A percentile compares a stretch with the other conserved stretches of the same genome.
Conservation (phyloP, 2,329 filamentous ascomycete genomes). For the Chaetothyriales sp. region DNA sequence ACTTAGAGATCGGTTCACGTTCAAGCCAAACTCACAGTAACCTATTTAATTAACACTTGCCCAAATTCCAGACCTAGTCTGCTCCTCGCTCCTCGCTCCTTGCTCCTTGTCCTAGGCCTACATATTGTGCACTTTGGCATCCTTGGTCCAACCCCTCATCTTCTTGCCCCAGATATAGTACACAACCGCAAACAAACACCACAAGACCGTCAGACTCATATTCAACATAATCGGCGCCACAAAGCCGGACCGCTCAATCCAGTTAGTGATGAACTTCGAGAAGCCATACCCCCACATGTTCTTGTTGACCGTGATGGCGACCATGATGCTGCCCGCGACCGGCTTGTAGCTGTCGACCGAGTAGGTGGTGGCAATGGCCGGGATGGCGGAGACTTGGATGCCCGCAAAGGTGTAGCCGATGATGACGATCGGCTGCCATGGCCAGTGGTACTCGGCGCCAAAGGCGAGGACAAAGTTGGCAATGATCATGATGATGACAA, state of each 20-base stretch:
- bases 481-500: slow-evolving; percentile 41
- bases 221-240: slow-evolving; percentile 47
- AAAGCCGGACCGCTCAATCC: slow-evolving; percentile 36
- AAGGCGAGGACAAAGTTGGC: slow-evolving; percentile 42
- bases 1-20: too few relatives aligned
- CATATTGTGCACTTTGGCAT: slow-evolving; percentile 41
- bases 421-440: slow-evolving; percentile 39
- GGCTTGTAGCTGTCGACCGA: slow-evolving; percentile 51
- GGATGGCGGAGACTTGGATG: slow-evolving; percentile 46
- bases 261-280: slow-evolving; percentile 39
- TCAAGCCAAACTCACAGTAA: too few relatives aligned
- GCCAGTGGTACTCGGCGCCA: slow-evolving; percentile 39
- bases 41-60: too few relatives aligned
- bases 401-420: slow-evolving; percentile 41
- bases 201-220: slow-evolving; percentile 37
- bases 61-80: too few relatives aligned
- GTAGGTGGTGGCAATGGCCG: slow-evolving; percentile 43
- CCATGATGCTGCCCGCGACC: slow-evolving; percentile 44
- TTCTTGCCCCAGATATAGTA: slow-evolving; percentile 46
- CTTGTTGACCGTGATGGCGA: slow-evolving; percentile 48
- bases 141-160: slow-evolving; percentile 40
- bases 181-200: slow-evolving; percentile 38
- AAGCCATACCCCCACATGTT: slow-evolving; percentile 50
- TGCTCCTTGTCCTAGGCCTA: slow-evolving; percentile 16
- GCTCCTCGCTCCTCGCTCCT: background rate